These are phyloP conservation scores for Saccharomyces mikatae DNA, from an alignment of 805 yeast genomes.

Conservation along the genomic window DNA sequence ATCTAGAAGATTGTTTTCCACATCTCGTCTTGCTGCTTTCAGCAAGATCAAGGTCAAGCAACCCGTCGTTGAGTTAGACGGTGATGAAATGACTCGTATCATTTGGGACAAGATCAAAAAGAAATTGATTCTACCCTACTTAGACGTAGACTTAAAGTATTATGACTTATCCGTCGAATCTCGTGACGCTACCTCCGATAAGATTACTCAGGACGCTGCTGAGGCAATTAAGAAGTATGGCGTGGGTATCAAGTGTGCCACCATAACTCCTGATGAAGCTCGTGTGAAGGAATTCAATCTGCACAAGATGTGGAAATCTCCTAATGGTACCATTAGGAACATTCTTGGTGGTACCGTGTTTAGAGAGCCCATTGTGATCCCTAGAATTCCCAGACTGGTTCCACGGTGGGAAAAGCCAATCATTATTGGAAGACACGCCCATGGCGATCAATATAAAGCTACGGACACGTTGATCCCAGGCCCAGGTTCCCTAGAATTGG, in stretches of 20 bases:
- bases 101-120: slow-evolving; percentile 72
- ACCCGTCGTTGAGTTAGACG: slow-evolving; percentile 74
- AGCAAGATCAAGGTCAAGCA: slow-evolving; percentile 58
- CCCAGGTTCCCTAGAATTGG: slow-evolving; percentile 54
- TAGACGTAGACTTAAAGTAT: slow-evolving; percentile 67
- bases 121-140: slow-evolving; percentile 57
- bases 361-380: slow-evolving; percentile 76
- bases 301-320: slow-evolving; percentile 79
- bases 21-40: slow-evolving; percentile 12
- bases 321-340: slow-evolving; percentile 78
- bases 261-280: slow-evolving; percentile 77
- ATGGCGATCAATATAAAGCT: slow-evolving; percentile 79
- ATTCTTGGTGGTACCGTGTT: slow-evolving; percentile 77
- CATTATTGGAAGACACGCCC: slow-evolving; percentile 80
- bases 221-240: slow-evolving; percentile 66
- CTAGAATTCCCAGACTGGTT: slow-evolving; percentile 66
- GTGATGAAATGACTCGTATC: slow-evolving; percentile 82
- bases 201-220: slow-evolving; percentile 72
- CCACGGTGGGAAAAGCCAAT: slow-evolving; percentile 80
- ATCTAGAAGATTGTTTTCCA: slow-evolving; percentile 21
- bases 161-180: slow-evolving; percentile 63
- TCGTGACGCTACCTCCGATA: slow-evolving; percentile 64
- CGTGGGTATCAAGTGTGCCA: slow-evolving; percentile 79
- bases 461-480: slow-evolving; percentile 62
- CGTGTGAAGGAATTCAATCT: slow-evolving; percentile 67